Base-by-base conservation (phyloP, 2,329 filamentous ascomycete species). In the Aschersonia sp. region DNA sequence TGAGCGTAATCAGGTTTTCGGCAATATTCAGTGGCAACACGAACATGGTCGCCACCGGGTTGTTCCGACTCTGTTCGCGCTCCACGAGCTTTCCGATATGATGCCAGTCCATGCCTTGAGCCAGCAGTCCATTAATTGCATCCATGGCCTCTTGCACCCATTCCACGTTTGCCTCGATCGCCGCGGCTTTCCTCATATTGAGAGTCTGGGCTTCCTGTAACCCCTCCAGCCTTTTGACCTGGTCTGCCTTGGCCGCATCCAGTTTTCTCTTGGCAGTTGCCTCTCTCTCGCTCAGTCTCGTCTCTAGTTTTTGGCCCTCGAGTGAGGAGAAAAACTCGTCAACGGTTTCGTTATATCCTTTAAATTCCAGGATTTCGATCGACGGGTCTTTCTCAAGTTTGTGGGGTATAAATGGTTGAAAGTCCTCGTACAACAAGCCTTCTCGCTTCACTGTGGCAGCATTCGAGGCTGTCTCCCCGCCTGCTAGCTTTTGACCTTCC, bases 251-350 rank as follows among this genome's bases (percentile, higher is more conserved):
- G 0, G 89, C 87, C n/a, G 84, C 77, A 39, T 95, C 86, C 4
- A 98, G 72, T 62, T 94, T 95, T 58, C 79, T 79, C 64, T 83
- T 85, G 4, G 92, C 92, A 4, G 76, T 73, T 22, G 83, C 79
- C 62, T 98, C 88, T 45, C 83, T 79, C 62, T 97, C 90, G 4
- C 79, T 79, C 5, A 97, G 67, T 47, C 81, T 77, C 1, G 87
- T 94, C 62, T 94, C 84, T 1, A 97, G 72, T 60, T 87, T 94
- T 61, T 95, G 90, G 0, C 89, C 87, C 65, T 98, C 92, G 30
- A 97, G 78, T 0, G 90, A 97, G 0, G 92, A 97, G 63, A 94
- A 97, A 68, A 95, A 98, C 55, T 95, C 87, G 59, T 98, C 92
- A 0, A 95, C 88, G 0, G 88, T 92, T 59, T 84, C 84, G 63